phyloP scores from a whole-genome alignment of 805 yeast genomes.

The Hanseniaspora lindneri region DNA sequence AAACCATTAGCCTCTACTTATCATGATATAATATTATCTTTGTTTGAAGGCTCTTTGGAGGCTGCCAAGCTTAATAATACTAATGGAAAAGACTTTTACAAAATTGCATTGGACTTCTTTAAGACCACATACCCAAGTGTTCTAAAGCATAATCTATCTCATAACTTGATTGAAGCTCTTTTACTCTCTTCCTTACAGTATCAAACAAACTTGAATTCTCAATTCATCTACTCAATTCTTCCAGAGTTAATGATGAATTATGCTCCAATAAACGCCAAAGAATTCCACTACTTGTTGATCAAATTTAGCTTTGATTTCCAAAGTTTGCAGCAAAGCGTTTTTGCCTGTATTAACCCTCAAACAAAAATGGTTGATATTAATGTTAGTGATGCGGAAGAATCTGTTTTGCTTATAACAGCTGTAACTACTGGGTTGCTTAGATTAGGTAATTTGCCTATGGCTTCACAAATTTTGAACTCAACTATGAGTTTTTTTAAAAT shows the following conservation, averaged over 20 bases:
- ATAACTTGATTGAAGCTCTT: constrained; percentile 36
- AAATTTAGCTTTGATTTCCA: constrained; percentile 2
- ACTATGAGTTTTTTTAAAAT: constrained; percentile 28
- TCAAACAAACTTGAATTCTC: constrained; percentile 20
- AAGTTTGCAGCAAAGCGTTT: not conserved
- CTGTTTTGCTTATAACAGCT: constrained; percentile 28
- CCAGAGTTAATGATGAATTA: not conserved
- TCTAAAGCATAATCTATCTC: constrained; percentile 31
- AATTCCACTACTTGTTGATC: not conserved
- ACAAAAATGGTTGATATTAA: constrained; percentile 19
- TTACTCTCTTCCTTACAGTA: constrained; percentile 36
- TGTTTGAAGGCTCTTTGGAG: constrained; percentile 39
- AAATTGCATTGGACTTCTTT: constrained; percentile 40
- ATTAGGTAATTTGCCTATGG: constrained; percentile 38
- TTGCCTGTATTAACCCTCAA: not conserved
- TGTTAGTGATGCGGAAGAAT: constrained; percentile 37
- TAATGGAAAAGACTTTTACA: constrained; percentile 38
- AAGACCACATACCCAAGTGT: constrained; percentile 26
- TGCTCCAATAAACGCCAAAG: not conserved
- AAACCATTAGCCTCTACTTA: constrained; percentile 50
- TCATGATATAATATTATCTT: constrained; percentile 38
- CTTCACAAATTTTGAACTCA: constrained; percentile 47
- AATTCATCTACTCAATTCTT: constrained; percentile 2
- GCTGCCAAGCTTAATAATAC: constrained; percentile 31
- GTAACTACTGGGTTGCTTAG: constrained; percentile 43